A percentile compares a stretch with the other conserved stretches of the same genome.
Conservation (phyloP, 2,329 filamentous ascomycete genomes). For the Aureobasidium sp. region DNA sequence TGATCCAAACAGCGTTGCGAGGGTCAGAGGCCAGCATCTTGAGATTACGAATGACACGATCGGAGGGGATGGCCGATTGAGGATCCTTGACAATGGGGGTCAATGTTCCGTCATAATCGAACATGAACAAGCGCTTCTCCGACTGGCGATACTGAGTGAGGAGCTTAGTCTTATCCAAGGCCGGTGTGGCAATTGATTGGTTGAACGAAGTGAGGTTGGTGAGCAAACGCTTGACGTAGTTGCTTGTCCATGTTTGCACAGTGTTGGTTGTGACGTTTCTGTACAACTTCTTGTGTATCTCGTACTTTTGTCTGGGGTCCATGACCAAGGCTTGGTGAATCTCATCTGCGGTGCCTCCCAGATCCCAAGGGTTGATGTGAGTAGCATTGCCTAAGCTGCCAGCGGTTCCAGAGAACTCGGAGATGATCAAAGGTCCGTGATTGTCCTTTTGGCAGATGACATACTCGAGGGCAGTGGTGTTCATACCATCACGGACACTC, state of each 20-base stretch:
- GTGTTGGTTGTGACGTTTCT: slow-evolving; percentile 77
- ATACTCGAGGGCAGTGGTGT: slow-evolving; percentile 81
- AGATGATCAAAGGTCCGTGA: slow-evolving; percentile 82
- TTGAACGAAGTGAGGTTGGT: slow-evolving; percentile 71
- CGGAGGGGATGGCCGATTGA: slow-evolving; percentile 76
- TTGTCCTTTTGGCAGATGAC: slow-evolving; percentile 83
- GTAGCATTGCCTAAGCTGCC: slow-evolving; percentile 77
- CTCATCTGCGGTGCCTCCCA: slow-evolving; percentile 70
- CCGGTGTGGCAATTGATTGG: slow-evolving; percentile 66
- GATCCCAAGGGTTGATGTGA: slow-evolving; percentile 95
- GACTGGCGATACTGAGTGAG: slow-evolving; percentile 66
- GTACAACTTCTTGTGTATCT: slow-evolving; percentile 68
- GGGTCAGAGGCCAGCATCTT: slow-evolving; percentile 71
- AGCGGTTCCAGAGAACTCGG: slow-evolving; percentile 92
- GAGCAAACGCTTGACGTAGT: slow-evolving; percentile 69
- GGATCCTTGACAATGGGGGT: slow-evolving; percentile 93
- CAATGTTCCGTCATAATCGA: slow-evolving; percentile 95
- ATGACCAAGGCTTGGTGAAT: slow-evolving; percentile 77
- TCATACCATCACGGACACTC: slow-evolving; percentile 94
- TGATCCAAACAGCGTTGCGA: slow-evolving; percentile 92
- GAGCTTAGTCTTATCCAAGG: slow-evolving; percentile 65
- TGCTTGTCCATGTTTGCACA: slow-evolving; percentile 76
- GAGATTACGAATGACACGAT: slow-evolving; percentile 70
- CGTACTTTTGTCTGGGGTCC: slow-evolving; percentile 53
- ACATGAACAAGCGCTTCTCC: slow-evolving; percentile 82